Base-by-base conservation (phyloP, 768 basidiomycete genomes). In the Lactarius tabidus region DNA sequence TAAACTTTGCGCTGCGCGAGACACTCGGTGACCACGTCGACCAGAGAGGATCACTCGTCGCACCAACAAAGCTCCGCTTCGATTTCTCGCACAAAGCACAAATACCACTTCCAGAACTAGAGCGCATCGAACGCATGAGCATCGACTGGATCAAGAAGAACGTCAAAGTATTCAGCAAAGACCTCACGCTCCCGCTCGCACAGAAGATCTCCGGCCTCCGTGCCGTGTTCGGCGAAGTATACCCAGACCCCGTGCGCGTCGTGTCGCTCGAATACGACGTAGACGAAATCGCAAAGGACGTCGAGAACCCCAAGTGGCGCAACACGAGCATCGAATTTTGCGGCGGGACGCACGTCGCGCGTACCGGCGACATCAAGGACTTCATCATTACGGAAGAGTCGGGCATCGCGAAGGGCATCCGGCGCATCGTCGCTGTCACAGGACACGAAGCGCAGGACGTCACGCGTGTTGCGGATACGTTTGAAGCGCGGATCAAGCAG, bases 331-430 rank as follows among this genome's bases (percentile, higher is more conserved):
- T 97, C 67, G 97, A 99, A 77, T 96, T 99, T 74, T 99, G 97
- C 74, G 97, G 97, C 76, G 97, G 97, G 76, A 99, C 97, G 86
- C 97, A 99, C 74, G 97, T 99, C 61, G 84, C 86, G n/a, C 91
- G 88, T 77, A 99, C 97, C 0, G 93, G 95, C 20, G 93, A 95
- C 71, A 98, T 99, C 82, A 95, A 96, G 77, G 90, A 93, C 73
- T 90, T 99, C 74, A 88, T 95, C 33, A 90, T 99, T 67, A 89
- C 85, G 6, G 97, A 98, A 72, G 97, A 98, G 75, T 91, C 91
- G 5, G 95, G 95, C 38, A 98, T 98, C 71, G 97, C 97, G 8
- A 98, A 98, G 79, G 97, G 97, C 45, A 96, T 98, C 68, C 89
- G 97, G 57, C 86, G 97, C 41, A 88, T 99, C 64, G 88, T 91